Conservation (phyloP, 371 early-diverging fungal genomes). For the Mucor irregularis region DNA sequence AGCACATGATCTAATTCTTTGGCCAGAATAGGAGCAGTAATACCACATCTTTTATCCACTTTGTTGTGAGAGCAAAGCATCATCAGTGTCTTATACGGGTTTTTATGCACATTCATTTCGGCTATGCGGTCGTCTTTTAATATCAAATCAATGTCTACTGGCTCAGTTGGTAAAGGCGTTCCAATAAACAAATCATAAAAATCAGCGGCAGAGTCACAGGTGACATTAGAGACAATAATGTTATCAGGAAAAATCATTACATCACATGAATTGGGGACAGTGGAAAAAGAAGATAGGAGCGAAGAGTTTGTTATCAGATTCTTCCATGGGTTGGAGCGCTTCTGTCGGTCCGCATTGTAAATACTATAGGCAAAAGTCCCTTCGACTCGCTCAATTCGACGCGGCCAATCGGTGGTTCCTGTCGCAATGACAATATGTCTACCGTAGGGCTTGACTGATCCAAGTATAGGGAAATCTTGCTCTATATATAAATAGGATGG, state of each 20-base stretch:
- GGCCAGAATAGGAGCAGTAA: slow-evolving; percentile 66
- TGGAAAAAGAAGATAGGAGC: slow-evolving; percentile 20
- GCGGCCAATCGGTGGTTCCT: slow-evolving; percentile 58
- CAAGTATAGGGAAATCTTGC: slow-evolving; percentile 42
- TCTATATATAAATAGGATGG: slow-evolving; percentile 70
- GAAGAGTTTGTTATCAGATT: slow-evolving; percentile 35
- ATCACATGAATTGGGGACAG: slow-evolving; percentile 25
- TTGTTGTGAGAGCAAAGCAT: slow-evolving; percentile 73
- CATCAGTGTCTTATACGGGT: slow-evolving; percentile 38
- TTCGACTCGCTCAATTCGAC: slow-evolving; percentile 48
- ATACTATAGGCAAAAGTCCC: slow-evolving; percentile 36
- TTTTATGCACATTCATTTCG: slow-evolving; percentile 13
- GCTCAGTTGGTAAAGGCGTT: slow-evolving; percentile 15
- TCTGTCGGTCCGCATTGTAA: neutral
- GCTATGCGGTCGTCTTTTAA: slow-evolving; percentile 5
- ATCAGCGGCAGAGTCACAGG: slow-evolving; percentile 16
- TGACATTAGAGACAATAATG: slow-evolving; percentile 38
- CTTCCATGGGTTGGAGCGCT: slow-evolving; percentile 14
- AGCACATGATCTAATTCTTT: slow-evolving; percentile 60
- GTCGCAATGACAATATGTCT: slow-evolving; percentile 65
- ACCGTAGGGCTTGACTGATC: slow-evolving; percentile 64
- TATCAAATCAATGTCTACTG: slow-evolving; percentile 7
- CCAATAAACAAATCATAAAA: slow-evolving; percentile 28
- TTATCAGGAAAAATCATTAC: slow-evolving; percentile 41
- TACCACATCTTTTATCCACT: slow-evolving; percentile 75